Evolutionary conservation across 257 asterid genomes (phyloP), one percentile per base, ranked within the genome.

Genomic region (Petrea volubilis): DNA sequence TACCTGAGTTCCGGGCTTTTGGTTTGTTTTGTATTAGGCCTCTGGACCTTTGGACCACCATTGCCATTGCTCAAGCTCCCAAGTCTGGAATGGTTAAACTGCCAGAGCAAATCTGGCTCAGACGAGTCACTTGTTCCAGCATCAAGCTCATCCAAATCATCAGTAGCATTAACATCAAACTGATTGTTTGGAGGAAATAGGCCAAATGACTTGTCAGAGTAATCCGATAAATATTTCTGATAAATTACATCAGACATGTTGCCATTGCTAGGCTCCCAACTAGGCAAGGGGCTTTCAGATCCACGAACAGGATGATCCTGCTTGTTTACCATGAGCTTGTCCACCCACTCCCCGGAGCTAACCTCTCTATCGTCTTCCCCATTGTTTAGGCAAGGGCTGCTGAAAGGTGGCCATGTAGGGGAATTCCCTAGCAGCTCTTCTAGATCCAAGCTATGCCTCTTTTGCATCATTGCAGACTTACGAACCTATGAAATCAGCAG

Each of bases 241-340:
- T 86, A 85, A 20, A 84, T 74, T 13, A 63, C 69, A 52, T 84
- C 87, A 7, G 87, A 73, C 15, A 60, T 55, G 65, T 74, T 81
- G 64, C 71, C 72, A 58, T 78, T 82, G 80, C 78, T 89, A 6
- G 84, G 74, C 56, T 73, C 90, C 97, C 96, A 86, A 59, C 75
- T 78, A 56, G 78, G 72, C 29, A 75, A 25, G 0, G 84, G 72
- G 61, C 63, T 79, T 57, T 63, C 82, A 8, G 27, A 59, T 28
- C 83, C 80, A 15, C 66, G 36, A 18, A 62, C 9, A n/a, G 4
- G 76, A 66, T 36, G n/a, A n/a, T 86, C 96, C 70, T 77, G 89
- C 82, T 81, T 90, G 91, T 90, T 90, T 72, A 92, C 97, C 97
- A 92, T 92, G 67, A 90, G 81, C 85, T 92, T 92, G 86, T 92